Conservation (phyloP, 768 basidiomycete genomes). For the Udeniomyces megalosporus region DNA sequence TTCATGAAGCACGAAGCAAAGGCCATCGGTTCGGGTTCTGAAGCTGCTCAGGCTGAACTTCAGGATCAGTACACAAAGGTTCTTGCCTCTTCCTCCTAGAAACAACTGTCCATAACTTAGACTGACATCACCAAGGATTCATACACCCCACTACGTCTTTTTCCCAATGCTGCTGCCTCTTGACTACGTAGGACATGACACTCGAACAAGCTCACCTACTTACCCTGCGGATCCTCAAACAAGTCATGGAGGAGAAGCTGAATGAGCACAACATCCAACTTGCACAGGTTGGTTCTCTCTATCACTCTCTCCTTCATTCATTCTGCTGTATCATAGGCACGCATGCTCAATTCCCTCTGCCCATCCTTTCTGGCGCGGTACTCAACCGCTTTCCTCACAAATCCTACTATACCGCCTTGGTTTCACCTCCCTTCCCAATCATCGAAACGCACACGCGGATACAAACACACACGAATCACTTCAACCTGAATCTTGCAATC, state of each 20-base stretch:
- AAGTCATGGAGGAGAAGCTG: conserved; percentile 99
- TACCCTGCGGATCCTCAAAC: conserved; percentile 78
- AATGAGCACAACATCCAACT: conserved; percentile 98
- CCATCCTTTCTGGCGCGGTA: too few species aligned
- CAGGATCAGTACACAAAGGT: conserved; percentile 97
- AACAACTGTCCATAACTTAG: neutral
- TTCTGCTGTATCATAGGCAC: neutral
- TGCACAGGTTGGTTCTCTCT: conserved; percentile 50
- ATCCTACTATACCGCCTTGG: neutral
- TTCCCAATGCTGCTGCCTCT: neutral
- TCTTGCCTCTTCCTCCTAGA: conserved; percentile 17
- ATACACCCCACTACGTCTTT: neutral
- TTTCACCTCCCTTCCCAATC: too few species aligned
- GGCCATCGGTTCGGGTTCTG: conserved; percentile 94
- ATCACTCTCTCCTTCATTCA: neutral
- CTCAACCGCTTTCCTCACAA: too few species aligned
- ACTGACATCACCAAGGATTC: too few species aligned
- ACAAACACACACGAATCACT: too few species aligned
- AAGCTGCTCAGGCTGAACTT: conserved; percentile 89
- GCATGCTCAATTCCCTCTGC: too few species aligned
- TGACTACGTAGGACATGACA: conserved; percentile 60
- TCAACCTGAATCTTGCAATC: too few species aligned
- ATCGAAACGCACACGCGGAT: too few species aligned
- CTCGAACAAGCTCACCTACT: conserved; percentile 72
- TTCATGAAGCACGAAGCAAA: conserved; percentile 95